Conservation (phyloP, 75 land plant genomes). For the Gnetum montanum region DNA sequence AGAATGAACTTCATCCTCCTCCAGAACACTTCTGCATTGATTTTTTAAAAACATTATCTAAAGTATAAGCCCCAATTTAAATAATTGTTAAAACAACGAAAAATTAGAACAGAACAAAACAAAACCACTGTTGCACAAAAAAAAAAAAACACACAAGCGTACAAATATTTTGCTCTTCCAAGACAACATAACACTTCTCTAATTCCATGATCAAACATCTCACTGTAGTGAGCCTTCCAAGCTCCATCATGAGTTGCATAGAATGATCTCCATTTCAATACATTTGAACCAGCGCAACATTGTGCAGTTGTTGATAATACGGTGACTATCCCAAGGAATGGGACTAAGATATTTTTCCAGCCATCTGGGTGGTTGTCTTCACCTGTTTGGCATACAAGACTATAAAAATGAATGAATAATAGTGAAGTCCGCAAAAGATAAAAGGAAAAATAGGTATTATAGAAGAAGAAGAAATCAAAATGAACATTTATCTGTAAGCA, state of each 20-base stretch:
- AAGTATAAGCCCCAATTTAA: too few species aligned
- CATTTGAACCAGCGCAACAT: conserved; percentile 67
- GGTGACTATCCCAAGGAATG: conserved; percentile 21
- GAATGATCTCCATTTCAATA: conserved; percentile 72
- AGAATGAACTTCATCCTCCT: conserved; percentile 83
- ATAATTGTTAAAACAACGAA: too few species aligned
- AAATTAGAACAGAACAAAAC: too few species aligned
- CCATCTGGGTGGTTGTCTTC: conserved; percentile 7
- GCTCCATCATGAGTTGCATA: conserved; percentile 64
- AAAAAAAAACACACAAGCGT: conserved; percentile 12
- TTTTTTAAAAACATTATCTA: neutral
- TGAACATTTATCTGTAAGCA: too few species aligned
- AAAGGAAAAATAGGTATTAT: neutral
- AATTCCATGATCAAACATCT: conserved; percentile 86
- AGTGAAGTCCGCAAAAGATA: neutral
- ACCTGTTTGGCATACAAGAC: conserved; percentile 7
- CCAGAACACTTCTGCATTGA: conserved; percentile 38
- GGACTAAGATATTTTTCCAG: conserved; percentile 32
- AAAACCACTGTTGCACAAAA: neutral
- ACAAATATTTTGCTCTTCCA: conserved; percentile 78
- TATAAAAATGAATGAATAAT: neutral
- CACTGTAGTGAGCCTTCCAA: conserved; percentile 86
- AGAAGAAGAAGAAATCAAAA: too few species aligned
- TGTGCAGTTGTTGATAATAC: conserved; percentile 50
- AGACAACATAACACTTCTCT: conserved; percentile 82